A percentile compares a stretch with the other conserved stretches of the same genome.
Conservation (phyloP, 805 yeast species). For the Nakazawaea molendinolei region DNA sequence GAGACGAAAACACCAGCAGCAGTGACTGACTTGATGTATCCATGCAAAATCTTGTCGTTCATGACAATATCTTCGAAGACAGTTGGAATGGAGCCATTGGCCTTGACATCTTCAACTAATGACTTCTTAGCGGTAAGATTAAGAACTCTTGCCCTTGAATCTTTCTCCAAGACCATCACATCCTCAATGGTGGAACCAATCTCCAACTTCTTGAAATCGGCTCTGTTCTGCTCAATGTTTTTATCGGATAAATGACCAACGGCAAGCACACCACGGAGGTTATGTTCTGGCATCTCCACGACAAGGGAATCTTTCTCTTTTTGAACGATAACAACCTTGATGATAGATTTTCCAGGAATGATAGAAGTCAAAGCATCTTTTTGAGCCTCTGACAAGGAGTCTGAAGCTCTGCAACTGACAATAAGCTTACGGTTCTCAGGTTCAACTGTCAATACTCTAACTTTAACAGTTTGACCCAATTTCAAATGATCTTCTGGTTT, state of each 20-base stretch:
- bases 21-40: conserved; percentile 76
- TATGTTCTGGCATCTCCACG: conserved; percentile 48
- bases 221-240: conserved; percentile 66
- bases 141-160: conserved; percentile 51
- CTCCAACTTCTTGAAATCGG: conserved; percentile 49
- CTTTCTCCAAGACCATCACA: conserved; percentile 63
- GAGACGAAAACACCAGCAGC: conserved; percentile 75
- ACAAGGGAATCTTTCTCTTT: conserved; percentile 68
- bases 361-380: conserved; percentile 37
- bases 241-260: conserved; percentile 76
- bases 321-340: conserved; percentile 57
- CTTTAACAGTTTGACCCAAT: conserved; percentile 78
- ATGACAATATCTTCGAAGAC: conserved; percentile 50
- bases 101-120: conserved; percentile 57
- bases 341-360: conserved; percentile 55
- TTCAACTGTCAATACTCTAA: conserved; percentile 56
- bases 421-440: conserved; percentile 45
- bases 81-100: conserved; percentile 43
- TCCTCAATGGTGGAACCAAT: conserved; percentile 58
- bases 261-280: conserved; percentile 63
- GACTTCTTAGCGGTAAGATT: conserved; percentile 60
- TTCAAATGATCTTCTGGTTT: conserved; percentile 73
- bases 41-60: conserved; percentile 46
- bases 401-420: conserved; percentile 70
- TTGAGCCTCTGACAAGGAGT: conserved; percentile 43